Conservation (phyloP, 495 filamentous ascomycete genomes). For the Rostrohypoxylon terebratum region DNA sequence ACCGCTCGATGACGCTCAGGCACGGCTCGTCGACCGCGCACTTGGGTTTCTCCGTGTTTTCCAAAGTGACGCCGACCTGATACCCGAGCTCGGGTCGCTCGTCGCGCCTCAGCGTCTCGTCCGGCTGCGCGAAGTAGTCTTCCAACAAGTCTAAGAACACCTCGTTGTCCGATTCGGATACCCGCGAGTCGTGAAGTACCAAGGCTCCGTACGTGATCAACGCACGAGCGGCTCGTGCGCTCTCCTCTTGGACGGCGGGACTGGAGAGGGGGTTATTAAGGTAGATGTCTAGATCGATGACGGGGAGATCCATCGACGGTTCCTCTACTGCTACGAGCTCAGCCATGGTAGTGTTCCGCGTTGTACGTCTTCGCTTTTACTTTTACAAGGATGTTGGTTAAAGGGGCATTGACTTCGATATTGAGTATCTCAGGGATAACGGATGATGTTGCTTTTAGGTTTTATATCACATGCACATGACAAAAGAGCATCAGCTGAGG, state of each 20-base stretch:
- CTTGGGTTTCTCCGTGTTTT: slow-evolving; percentile 67
- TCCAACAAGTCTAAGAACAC: slow-evolving; percentile 65
- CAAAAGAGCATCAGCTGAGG: slow-evolving; percentile 30
- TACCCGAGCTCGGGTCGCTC: slow-evolving; percentile 63
- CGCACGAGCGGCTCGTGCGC: slow-evolving; percentile 57
- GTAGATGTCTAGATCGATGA: slow-evolving; percentile 65
- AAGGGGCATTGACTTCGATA: background rate
- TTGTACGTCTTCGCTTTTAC: background rate
- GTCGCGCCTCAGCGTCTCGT: slow-evolving; percentile 53
- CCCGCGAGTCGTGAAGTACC: slow-evolving; percentile 64
- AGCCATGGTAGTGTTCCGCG: slow-evolving; percentile 8
- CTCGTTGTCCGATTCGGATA: slow-evolving; percentile 60
- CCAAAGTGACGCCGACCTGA: slow-evolving; percentile 65
- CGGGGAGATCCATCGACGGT: slow-evolving; percentile 63
- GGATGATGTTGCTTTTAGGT: background rate
- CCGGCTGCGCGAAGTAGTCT: slow-evolving; percentile 66
- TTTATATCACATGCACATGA: slow-evolving; percentile 16
- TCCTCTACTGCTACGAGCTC: slow-evolving; percentile 35
- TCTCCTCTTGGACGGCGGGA: slow-evolving; percentile 57
- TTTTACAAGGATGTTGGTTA: background rate
- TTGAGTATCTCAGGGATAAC: background rate
- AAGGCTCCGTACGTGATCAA: slow-evolving; percentile 63
- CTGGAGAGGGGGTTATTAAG: slow-evolving; percentile 51
- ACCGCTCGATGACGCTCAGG: slow-evolving; percentile 59
- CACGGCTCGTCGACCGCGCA: slow-evolving; percentile 66